A percentile compares a stretch with the other conserved stretches of the same genome.
Evolutionary conservation across 345 rosid genomes (phyloP).

Genomic region (Aquilaria yunnanensis): DNA sequence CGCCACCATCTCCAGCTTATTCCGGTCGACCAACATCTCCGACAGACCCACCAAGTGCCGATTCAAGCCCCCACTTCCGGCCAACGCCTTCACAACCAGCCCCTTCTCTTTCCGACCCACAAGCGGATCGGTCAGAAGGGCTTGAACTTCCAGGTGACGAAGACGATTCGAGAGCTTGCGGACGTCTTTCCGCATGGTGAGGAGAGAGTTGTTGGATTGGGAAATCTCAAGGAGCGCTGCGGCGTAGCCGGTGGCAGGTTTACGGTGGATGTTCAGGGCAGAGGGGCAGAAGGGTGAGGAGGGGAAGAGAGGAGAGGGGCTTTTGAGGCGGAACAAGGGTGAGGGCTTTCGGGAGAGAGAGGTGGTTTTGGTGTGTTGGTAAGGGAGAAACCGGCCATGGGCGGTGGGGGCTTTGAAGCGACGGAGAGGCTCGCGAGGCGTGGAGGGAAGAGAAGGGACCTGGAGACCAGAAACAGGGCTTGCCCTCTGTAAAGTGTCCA

Average conservation of each 20-base stretch:
- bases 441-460: constrained; percentile 19
- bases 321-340: constrained; percentile 7
- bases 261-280: constrained; percentile 28
- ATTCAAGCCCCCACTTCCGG: constrained; percentile 30
- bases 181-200: constrained; percentile 37
- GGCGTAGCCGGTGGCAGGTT: constrained; percentile 61
- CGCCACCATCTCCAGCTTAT: constrained; percentile 32
- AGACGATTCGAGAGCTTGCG: constrained; percentile 30
- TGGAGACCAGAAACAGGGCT: constrained; percentile 48
- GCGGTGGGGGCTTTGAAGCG: constrained; percentile 23
- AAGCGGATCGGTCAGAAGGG: constrained; percentile 26
- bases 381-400: constrained; percentile 16
- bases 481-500: constrained; percentile 46
- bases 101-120: constrained; percentile 35
- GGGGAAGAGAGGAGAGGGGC: constrained; percentile 16
- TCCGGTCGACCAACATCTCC: constrained; percentile 45
- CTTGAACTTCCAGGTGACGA: constrained; percentile 14
- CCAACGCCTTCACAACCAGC: constrained; percentile 30
- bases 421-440: constrained; percentile 22
- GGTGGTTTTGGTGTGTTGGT: constrained; percentile 23
- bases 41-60: constrained; percentile 39
- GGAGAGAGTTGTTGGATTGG: constrained; percentile 40
- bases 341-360: constrained; percentile 11
- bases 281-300: constrained; percentile 10
- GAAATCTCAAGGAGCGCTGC: constrained; percentile 66